A percentile compares a stretch with the other conserved stretches of the same genome.
phyloP scores from a whole-genome alignment of 148 eudicot genomes.

The Dianthus caryophyllus region DNA sequence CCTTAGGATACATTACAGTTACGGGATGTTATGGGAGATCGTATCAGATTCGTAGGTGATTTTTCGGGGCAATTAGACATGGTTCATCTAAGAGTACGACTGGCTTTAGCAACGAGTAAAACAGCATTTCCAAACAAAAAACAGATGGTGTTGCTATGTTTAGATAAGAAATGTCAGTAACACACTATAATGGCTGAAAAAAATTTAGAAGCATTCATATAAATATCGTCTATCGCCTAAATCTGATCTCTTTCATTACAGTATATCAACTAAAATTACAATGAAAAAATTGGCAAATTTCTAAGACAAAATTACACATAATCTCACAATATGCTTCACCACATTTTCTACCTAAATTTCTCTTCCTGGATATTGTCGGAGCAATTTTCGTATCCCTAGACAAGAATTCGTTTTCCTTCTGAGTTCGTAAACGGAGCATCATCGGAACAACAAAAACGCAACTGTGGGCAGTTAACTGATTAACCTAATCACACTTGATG shows the following conservation, averaged over 20 bases:
- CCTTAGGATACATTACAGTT: too few species aligned
- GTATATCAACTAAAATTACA: conserved; percentile 23
- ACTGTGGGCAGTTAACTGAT: neutral
- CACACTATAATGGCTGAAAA: neutral
- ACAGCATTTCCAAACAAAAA: neutral
- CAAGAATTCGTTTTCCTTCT: conserved; percentile 5
- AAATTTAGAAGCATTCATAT: conserved; percentile 11
- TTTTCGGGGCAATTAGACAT: too few species aligned
- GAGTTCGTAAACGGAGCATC: conserved; percentile 11
- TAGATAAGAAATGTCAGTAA: neutral
- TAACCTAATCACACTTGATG: conserved; percentile 52
- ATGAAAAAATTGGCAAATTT: conserved; percentile 21
- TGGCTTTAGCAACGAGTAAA: too few species aligned
- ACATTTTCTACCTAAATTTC: conserved; percentile 20
- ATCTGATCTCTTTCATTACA: conserved; percentile 13
- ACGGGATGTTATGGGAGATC: too few species aligned
- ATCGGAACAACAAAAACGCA: conserved; percentile 8
- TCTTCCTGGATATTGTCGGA: neutral
- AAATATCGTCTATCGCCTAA: conserved; percentile 7
- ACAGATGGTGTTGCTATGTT: neutral
- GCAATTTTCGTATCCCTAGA: conserved; percentile 14
- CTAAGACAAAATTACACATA: conserved; percentile 26
- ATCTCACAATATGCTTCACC: conserved; percentile 24
- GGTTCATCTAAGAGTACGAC: too few species aligned
- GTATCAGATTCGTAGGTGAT: too few species aligned